Evolutionary conservation across 192 early-diverging fungal species (phyloP).

Genomic region (Backusella macrospora): DNA sequence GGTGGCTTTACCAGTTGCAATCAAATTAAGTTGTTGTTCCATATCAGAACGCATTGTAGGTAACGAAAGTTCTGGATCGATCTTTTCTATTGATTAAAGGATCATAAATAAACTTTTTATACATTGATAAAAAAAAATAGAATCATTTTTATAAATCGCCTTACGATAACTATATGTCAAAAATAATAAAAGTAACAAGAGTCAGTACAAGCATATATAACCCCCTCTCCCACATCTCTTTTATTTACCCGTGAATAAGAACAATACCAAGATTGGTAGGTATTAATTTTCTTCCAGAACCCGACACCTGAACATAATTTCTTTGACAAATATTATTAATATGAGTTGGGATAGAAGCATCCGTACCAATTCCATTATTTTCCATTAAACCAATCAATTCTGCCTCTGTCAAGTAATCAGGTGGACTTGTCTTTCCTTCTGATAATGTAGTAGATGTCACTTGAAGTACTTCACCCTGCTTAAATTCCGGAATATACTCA

Average conservation of each 20-base stretch:
- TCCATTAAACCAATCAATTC: constrained; percentile 51
- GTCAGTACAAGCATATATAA: neutral
- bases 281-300: constrained; percentile 44
- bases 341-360: constrained; percentile 56
- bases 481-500: constrained; percentile 43
- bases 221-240: too few relatives aligned
- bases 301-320: constrained; percentile 52
- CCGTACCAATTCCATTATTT: constrained; percentile 56
- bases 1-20: constrained; percentile 44
- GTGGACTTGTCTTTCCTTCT: constrained; percentile 56
- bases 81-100: constrained; percentile 46
- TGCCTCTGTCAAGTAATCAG: constrained; percentile 55
- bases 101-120: neutral
- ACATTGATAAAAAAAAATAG: neutral
- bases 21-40: constrained; percentile 52
- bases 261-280: constrained; percentile 59
- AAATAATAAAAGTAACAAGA: neutral
- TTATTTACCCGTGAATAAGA: constrained; percentile 50
- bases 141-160: neutral
- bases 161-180: neutral
- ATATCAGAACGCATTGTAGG: constrained; percentile 53
- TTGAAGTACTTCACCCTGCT: constrained; percentile 28
- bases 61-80: constrained; percentile 53
- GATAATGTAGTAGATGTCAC: constrained; percentile 34
- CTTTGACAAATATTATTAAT: constrained; percentile 56